phyloP scores from a whole-genome alignment of 75 land plant species.

The Ceratopteris richardii region DNA sequence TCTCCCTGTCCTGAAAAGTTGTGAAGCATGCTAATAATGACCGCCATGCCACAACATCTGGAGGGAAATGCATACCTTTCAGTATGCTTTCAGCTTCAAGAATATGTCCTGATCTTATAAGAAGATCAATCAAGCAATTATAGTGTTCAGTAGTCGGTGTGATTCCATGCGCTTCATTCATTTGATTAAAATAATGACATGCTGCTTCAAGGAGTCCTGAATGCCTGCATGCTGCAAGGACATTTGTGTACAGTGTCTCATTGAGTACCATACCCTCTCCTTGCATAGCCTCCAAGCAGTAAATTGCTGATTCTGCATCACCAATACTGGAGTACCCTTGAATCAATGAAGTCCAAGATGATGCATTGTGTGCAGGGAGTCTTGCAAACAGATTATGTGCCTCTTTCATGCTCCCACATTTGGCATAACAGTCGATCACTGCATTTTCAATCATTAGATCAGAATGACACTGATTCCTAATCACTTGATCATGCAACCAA shows the following conservation, averaged over 20 bases:
- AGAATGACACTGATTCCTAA: not conserved
- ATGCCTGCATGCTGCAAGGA: slow-evolving; percentile 2
- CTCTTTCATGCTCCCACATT: slow-evolving; percentile 8
- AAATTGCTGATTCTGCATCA: not conserved
- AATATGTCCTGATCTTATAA: not conserved
- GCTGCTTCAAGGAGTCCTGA: not conserved
- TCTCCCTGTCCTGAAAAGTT: not conserved
- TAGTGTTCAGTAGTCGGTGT: not conserved
- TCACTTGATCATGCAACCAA: slow-evolving; percentile 5
- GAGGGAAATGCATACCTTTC: not conserved
- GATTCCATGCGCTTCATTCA: not conserved
- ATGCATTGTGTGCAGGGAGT: not conserved
- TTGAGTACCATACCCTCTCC: slow-evolving; percentile 14
- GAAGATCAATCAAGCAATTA: slow-evolving; percentile 1
- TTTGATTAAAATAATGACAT: not conserved
- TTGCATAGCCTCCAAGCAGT: slow-evolving; percentile 6
- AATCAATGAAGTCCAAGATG: slow-evolving; percentile 18
- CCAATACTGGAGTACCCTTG: slow-evolving; percentile 12
- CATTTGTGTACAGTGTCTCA: slow-evolving; percentile 2
- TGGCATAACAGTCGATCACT: slow-evolving; percentile 14
- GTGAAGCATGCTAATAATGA: not conserved
- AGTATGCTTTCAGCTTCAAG: slow-evolving; percentile 6
- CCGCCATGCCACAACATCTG: slow-evolving; percentile 8
- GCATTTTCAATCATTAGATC: slow-evolving; percentile 7
- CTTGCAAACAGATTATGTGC: slow-evolving; percentile 8